These are phyloP conservation scores for Alternaria brassicicola DNA, from an alignment of 2,329 filamentous ascomycete genomes.

Conservation along the genomic window DNA sequence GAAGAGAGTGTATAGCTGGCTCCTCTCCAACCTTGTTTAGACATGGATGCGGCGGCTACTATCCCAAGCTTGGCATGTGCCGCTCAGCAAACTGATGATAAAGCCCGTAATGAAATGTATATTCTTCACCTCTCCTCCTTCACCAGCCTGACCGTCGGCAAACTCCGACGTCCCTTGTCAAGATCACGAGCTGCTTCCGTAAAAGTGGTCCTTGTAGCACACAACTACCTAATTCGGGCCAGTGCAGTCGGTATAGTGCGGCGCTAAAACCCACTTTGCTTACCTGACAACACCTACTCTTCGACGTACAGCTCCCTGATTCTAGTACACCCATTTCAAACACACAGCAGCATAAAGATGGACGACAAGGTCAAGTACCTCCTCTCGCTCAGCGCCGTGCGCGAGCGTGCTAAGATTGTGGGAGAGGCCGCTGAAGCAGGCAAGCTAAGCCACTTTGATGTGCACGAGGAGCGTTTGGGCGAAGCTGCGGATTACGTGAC, in stretches of 20 bases:
- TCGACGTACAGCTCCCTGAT: background rate
- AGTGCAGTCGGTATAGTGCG: background rate
- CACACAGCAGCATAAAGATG: slow-evolving; percentile 16
- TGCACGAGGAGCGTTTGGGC: slow-evolving; percentile 78
- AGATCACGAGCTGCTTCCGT: slow-evolving; percentile 8
- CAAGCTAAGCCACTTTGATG: slow-evolving; percentile 79
- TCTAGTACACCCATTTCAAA: background rate
- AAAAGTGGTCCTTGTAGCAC: slow-evolving; percentile 10
- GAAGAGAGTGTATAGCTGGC: background rate
- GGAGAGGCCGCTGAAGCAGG: slow-evolving; percentile 32
- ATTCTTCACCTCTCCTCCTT: slow-evolving; percentile 7
- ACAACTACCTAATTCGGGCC: slow-evolving; percentile 10
- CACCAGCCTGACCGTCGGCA: background rate
- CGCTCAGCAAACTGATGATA: slow-evolving; percentile 8
- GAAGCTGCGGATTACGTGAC: slow-evolving; percentile 84
- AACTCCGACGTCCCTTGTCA: slow-evolving; percentile 9
- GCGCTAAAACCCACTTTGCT: slow-evolving; percentile 16
- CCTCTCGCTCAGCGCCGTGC: slow-evolving; percentile 33
- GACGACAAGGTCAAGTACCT: slow-evolving; percentile 34
- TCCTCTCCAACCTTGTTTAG: background rate
- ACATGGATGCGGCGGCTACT: slow-evolving; percentile 1
- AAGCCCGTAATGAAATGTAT: slow-evolving; percentile 18
- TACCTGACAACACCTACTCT: slow-evolving; percentile 9
- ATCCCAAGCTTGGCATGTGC: slow-evolving; percentile 4
- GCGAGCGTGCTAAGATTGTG: slow-evolving; percentile 36